Conservation (phyloP, 441 rosid species). For the Gossypium aridum region DNA sequence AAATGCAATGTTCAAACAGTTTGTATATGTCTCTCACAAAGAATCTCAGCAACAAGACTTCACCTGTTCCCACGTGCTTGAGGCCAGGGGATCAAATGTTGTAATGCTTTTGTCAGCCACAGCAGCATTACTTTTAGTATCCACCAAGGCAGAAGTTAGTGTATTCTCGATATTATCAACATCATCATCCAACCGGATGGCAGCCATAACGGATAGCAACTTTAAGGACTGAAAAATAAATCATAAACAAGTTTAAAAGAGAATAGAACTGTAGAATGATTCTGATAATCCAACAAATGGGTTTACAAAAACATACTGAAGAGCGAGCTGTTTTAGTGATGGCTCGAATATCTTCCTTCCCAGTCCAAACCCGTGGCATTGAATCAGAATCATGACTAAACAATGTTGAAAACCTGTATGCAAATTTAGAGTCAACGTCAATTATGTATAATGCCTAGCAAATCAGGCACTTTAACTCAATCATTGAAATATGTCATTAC, state of each 20-base stretch:
- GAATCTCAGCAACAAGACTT: slow-evolving; percentile 11
- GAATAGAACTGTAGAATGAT: background rate
- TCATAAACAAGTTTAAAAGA: slow-evolving; percentile 19
- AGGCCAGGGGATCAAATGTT: slow-evolving; percentile 71
- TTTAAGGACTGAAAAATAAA: slow-evolving; percentile 68
- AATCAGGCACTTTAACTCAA: slow-evolving; percentile 10
- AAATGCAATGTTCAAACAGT: background rate
- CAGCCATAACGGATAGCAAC: slow-evolving; percentile 86
- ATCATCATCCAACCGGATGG: slow-evolving; percentile 68
- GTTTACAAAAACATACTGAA: slow-evolving; percentile 47
- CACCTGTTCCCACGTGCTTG: slow-evolving; percentile 96
- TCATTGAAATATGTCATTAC: slow-evolving; percentile 28
- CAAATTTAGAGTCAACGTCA: slow-evolving; percentile 11
- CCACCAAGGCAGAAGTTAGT: slow-evolving; percentile 54
- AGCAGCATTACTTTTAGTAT: slow-evolving; percentile 28
- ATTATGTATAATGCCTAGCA: background rate
- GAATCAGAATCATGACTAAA: slow-evolving; percentile 96
- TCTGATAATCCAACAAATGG: slow-evolving; percentile 5
- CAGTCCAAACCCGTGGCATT: slow-evolving; percentile 98
- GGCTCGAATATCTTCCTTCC: slow-evolving; percentile 94
- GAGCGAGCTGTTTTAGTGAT: slow-evolving; percentile 91
- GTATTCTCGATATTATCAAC: slow-evolving; percentile 66
- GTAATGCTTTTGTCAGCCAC: slow-evolving; percentile 46
- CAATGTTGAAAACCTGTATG: slow-evolving; percentile 70
- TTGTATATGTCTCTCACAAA: background rate